Conservation (phyloP, 805 yeast genomes). For the Metschnikowia reukaufii region DNA sequence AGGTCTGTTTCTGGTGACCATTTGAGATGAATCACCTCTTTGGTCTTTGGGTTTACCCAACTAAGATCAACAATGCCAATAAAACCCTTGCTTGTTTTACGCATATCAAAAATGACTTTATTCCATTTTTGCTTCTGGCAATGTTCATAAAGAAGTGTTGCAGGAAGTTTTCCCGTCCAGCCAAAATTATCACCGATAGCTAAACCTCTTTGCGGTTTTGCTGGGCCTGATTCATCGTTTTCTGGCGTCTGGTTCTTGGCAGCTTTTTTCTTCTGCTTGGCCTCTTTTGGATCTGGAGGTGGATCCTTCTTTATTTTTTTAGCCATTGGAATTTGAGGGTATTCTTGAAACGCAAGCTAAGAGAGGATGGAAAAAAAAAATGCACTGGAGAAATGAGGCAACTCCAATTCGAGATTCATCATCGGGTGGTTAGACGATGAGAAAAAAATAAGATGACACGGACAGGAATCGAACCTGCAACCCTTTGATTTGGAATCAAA, state of each 20-base stretch:
- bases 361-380: too few relatives aligned
- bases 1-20: slow-evolving; percentile 53
- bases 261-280: slow-evolving; percentile 7
- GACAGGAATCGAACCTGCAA: slow-evolving; percentile 28
- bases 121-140: slow-evolving; percentile 91
- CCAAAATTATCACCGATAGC: slow-evolving; percentile 60
- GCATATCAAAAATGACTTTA: slow-evolving; percentile 77
- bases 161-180: slow-evolving; percentile 96
- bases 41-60: slow-evolving; percentile 80
- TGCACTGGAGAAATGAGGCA: too few relatives aligned
- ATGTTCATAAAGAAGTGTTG: slow-evolving; percentile 78
- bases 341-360: too few relatives aligned
- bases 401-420: too few relatives aligned
- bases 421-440: not conserved
- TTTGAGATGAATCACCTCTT: slow-evolving; percentile 57
- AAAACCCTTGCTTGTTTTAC: slow-evolving; percentile 48
- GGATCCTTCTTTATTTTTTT: slow-evolving; percentile 10
- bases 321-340: slow-evolving; percentile 5
- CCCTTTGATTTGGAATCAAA: slow-evolving; percentile 27
- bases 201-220: slow-evolving; percentile 41
- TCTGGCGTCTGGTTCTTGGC: slow-evolving; percentile 5
- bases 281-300: slow-evolving; percentile 6
- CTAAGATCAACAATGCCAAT: slow-evolving; percentile 63
- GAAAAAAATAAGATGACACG: slow-evolving; percentile 19
- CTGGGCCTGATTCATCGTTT: slow-evolving; percentile 9